Conservation (phyloP, 2,329 filamentous ascomycete species). For the Trichophyton equinum region DNA sequence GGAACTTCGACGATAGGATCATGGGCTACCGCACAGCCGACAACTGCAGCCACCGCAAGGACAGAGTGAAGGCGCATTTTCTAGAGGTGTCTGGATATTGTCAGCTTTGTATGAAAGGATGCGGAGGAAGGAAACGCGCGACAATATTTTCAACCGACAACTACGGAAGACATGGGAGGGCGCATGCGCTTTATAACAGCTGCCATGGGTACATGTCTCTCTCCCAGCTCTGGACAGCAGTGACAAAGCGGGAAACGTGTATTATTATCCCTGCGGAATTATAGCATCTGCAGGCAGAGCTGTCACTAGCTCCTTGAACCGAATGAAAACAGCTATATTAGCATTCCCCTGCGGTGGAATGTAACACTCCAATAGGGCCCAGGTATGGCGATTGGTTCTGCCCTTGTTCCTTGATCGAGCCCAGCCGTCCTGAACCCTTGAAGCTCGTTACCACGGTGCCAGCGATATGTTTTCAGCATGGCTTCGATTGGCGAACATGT, state of each 20-base stretch:
- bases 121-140: neutral
- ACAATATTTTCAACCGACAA: neutral
- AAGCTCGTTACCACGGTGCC: neutral
- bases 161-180: neutral
- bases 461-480: neutral
- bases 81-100: neutral
- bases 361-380: neutral
- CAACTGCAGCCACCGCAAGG: constrained; percentile 7
- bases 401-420: neutral
- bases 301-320: neutral
- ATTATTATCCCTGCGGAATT: neutral
- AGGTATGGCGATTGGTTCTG: neutral
- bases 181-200: neutral
- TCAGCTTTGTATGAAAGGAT: neutral
- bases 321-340: neutral
- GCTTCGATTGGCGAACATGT: neutral
- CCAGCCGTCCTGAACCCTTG: neutral
- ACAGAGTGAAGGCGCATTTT: constrained; percentile 10
- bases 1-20: constrained; percentile 7
- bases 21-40: neutral
- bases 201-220: neutral
- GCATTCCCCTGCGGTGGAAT: neutral
- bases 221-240: neutral
- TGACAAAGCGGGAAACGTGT: neutral
- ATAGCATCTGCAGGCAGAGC: neutral